A percentile compares a stretch with the other conserved stretches of the same genome.
phyloP scores from a whole-genome alignment of 208 protist genomes.

The Endotrypanum monterogeii region DNA sequence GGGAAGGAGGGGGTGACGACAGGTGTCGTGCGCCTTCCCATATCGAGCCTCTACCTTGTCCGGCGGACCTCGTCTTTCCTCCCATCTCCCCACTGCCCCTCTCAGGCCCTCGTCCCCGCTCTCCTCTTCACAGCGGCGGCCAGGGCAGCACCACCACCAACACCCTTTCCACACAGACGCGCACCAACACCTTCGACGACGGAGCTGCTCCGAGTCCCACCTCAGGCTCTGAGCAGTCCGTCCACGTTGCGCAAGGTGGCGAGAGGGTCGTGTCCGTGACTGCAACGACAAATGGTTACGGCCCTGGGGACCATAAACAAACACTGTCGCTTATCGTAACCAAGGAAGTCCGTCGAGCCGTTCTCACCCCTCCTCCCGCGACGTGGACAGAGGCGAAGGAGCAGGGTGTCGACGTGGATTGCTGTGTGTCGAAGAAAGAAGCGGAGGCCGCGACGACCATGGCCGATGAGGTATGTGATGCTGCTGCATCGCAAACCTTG shows the following conservation, averaged over 20 bases:
- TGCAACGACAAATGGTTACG: background rate
- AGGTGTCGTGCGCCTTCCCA: background rate
- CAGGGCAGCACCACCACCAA: conserved; percentile 10
- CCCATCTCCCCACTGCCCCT: background rate
- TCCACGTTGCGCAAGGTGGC: background rate
- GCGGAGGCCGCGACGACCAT: background rate
- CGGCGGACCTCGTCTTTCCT: conserved; percentile 18
- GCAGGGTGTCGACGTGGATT: conserved; percentile 14
- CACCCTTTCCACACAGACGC: conserved; percentile 1
- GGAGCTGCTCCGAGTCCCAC: conserved; percentile 5
- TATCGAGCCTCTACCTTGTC: conserved; percentile 8
- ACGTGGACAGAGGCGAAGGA: conserved; percentile 3
- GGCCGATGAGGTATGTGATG: background rate
- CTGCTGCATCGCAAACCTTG: background rate
- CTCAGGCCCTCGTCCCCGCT: conserved; percentile 1
- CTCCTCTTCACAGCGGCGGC: background rate
- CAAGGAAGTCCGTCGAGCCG: no score
- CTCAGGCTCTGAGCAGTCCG: background rate
- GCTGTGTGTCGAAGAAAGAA: background rate
- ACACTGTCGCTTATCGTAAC: conserved; percentile 21
- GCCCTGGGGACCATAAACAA: conserved; percentile 9
- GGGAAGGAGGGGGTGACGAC: background rate
- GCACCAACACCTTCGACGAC: conserved; percentile 26
- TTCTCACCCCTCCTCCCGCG: no score
- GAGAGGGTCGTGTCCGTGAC: background rate